Conservation (phyloP, 2,329 filamentous ascomycete species). For the Verticillium tricorpus region DNA sequence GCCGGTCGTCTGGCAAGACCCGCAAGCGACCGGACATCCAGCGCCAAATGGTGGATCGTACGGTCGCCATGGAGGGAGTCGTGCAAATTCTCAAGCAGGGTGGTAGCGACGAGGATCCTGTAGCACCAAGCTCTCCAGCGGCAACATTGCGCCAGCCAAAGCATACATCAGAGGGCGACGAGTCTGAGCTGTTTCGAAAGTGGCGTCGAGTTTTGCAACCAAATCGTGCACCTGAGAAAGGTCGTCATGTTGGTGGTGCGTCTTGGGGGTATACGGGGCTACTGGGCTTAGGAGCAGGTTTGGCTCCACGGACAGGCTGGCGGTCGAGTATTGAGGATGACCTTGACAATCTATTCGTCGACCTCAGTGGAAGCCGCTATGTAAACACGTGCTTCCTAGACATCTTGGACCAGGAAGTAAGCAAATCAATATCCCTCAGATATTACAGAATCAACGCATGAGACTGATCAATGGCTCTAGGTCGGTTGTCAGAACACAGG, state of each 20-base stretch:
- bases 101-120: not conserved
- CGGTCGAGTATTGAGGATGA: not conserved
- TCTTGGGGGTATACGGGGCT: no score
- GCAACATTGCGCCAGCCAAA: not conserved
- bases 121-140: no score
- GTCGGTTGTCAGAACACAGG: not conserved
- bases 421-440: not conserved
- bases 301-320: no score
- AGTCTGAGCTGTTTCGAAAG: not conserved
- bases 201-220: not conserved
- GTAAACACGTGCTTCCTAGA: conserved; percentile 1
- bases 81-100: not conserved
- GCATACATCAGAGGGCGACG: not conserved
- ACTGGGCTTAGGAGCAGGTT: not conserved
- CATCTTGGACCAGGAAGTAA: not conserved
- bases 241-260: not conserved
- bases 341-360: not conserved
- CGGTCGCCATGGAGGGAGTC: not conserved
- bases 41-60: not conserved
- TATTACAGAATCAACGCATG: no score
- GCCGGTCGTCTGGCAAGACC: not conserved
- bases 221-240: not conserved
- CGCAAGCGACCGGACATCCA: not conserved
- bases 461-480: not conserved
- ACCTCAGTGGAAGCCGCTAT: not conserved